These are phyloP conservation scores for Urostyla sp. DNA, from an alignment of 73 alveolate species.

Conservation along the genomic window DNA sequence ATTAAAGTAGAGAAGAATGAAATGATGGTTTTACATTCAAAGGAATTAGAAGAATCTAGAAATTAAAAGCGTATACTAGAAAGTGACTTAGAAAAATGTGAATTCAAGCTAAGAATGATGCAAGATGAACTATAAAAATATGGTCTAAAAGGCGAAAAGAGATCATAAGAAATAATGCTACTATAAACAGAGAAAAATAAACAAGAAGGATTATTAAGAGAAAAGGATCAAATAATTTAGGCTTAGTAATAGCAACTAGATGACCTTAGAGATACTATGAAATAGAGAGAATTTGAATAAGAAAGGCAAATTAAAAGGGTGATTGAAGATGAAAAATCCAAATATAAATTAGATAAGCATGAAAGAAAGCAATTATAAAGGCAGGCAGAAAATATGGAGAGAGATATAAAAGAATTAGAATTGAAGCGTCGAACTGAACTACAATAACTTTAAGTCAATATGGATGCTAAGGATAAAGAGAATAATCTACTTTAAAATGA, in stretches of 20 bases:
- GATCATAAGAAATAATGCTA: neutral
- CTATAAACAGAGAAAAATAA: neutral
- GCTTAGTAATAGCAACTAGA: constrained; percentile 35
- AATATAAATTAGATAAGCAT: constrained; percentile 49
- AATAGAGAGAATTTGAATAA: constrained; percentile 39
- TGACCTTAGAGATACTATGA: constrained; percentile 34
- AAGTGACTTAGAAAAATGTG: constrained; percentile 49
- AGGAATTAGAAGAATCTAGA: constrained; percentile 67
- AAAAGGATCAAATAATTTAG: constrained; percentile 58
- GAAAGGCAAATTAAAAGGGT: constrained; percentile 28
- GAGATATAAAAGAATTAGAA: constrained; percentile 23
- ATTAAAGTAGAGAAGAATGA: constrained; percentile 67
- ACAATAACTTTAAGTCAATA: constrained; percentile 36
- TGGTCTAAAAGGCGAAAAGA: constrained; percentile 49
- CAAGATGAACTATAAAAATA: constrained; percentile 63
- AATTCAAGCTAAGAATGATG: constrained; percentile 26
- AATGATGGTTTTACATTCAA: constrained; percentile 16
- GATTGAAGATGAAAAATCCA: constrained; percentile 50
- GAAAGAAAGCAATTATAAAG: constrained; percentile 49
- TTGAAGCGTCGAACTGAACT: constrained; percentile 5
- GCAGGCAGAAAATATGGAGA: constrained; percentile 40
- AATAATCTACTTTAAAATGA: constrained; percentile 60
- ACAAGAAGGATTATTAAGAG: constrained; percentile 43
- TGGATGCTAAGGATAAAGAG: constrained; percentile 43
- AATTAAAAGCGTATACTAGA: constrained; percentile 25